These are phyloP conservation scores for Neonectria hederae DNA, from an alignment of 2,329 filamentous ascomycete species.

Conservation along the genomic window DNA sequence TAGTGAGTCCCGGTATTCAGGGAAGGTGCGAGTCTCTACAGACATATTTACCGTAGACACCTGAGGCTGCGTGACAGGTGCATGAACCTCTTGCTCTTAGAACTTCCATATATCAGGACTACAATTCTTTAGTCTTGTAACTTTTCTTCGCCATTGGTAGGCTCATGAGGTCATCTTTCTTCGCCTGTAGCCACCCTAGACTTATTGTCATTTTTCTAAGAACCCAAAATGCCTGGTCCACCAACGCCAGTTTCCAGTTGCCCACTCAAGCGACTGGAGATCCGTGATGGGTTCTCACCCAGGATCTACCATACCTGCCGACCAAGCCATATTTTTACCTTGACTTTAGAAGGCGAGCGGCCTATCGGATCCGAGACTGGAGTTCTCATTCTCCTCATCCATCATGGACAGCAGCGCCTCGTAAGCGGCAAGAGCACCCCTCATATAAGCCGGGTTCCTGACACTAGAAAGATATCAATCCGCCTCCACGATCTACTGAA, in stretches of 20 bases:
- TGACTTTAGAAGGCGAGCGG: constrained; percentile 44
- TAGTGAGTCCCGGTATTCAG: not conserved
- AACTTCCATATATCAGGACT: not conserved
- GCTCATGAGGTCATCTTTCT: not conserved
- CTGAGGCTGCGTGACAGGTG: not conserved
- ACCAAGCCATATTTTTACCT: constrained; percentile 35
- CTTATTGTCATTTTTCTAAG: not conserved
- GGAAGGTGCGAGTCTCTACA: constrained; percentile 10
- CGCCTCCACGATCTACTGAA: constrained; percentile 41
- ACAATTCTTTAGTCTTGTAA: not conserved
- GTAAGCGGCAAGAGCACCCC: constrained; percentile 29
- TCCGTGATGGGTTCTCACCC: constrained; percentile 35
- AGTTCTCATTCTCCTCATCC: constrained; percentile 41
- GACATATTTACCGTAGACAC: not conserved
- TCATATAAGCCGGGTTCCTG: not conserved
- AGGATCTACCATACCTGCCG: constrained; percentile 35
- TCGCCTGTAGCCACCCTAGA: not conserved
- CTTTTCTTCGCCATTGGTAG: not conserved
- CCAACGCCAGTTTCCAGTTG: constrained; percentile 45
- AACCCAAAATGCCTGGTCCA: constrained; percentile 39
- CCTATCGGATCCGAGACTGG: constrained; percentile 21
- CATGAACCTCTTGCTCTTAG: not conserved
- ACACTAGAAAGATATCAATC: constrained; percentile 41
- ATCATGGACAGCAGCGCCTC: constrained; percentile 37
- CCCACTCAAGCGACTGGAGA: constrained; percentile 44